phyloP scores from a whole-genome alignment of 495 filamentous ascomycete genomes.

The Neurospora tetraspora region DNA sequence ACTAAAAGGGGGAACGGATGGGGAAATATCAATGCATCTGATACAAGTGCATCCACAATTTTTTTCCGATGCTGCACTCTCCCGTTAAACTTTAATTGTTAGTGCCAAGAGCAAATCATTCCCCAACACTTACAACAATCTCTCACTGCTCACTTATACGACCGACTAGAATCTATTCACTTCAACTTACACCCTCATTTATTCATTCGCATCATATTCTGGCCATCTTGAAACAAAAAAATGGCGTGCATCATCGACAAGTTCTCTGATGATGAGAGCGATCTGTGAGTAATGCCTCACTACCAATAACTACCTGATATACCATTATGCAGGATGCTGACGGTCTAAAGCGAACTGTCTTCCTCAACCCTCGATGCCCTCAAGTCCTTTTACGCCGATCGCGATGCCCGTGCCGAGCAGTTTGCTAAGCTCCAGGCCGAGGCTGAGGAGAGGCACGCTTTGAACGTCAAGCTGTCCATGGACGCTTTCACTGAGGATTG shows the following conservation, averaged over 20 bases:
- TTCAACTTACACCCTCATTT: neutral
- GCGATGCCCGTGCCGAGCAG: slow-evolving; percentile 47
- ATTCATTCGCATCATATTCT: neutral
- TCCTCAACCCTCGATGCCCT: slow-evolving; percentile 51
- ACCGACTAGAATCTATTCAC: neutral
- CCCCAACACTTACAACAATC: neutral
- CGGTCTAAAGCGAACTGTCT: slow-evolving; percentile 42
- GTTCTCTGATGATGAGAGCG: neutral
- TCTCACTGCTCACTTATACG: neutral
- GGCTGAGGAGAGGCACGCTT: slow-evolving; percentile 32
- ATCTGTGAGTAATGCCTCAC: slow-evolving; percentile 23
- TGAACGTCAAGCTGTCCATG: slow-evolving; percentile 44
- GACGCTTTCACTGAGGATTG: slow-evolving; percentile 70
- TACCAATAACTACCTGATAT: neutral
- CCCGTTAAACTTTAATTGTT: neutral
- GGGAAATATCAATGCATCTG: neutral
- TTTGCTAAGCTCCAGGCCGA: slow-evolving; percentile 51
- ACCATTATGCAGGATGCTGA: neutral
- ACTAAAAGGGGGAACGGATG: neutral
- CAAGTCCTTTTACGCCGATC: slow-evolving; percentile 58
- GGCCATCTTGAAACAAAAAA: no score
- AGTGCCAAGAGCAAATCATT: neutral
- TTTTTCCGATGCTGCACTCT: neutral
- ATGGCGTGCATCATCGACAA: neutral
- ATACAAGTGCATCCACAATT: neutral